Conservation (phyloP, 768 basidiomycete genomes). For the Podaxis sp. region DNA sequence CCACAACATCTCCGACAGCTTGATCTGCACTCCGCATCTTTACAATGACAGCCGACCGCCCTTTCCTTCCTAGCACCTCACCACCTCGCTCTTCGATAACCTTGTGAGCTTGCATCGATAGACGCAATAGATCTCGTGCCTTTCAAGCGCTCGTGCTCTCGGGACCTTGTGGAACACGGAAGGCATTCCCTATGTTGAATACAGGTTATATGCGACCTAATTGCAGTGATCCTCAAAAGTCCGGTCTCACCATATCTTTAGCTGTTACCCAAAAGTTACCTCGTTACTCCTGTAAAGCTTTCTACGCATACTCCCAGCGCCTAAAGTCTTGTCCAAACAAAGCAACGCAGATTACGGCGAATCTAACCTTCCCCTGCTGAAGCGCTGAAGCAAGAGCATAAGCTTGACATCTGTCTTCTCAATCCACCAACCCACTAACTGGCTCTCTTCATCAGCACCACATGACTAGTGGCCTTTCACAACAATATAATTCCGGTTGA, state of each 20-base stretch:
- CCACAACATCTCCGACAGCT: constrained; percentile 6
- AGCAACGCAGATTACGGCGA: constrained; percentile 8
- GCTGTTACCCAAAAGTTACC: neutral
- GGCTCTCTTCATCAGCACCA: neutral
- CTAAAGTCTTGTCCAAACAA: constrained; percentile 2
- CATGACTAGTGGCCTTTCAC: neutral
- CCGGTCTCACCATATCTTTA: neutral
- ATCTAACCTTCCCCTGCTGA: constrained; percentile 9
- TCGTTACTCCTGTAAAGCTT: neutral
- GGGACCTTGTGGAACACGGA: neutral
- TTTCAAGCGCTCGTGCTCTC: neutral
- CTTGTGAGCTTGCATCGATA: neutral
- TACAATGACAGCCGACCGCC: neutral
- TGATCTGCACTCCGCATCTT: constrained; percentile 8
- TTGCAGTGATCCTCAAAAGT: neutral
- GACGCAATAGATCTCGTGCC: neutral
- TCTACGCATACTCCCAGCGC: constrained; percentile 3
- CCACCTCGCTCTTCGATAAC: neutral
- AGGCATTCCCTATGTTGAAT: neutral
- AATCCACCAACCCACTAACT: neutral
- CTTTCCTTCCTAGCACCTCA: neutral
- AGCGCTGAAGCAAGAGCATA: constrained; percentile 9
- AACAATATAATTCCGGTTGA: neutral
- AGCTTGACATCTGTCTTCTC: constrained; percentile 7
- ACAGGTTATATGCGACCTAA: neutral